Base-by-base conservation (phyloP, 208 protist genomes). In the Trypanosoma cruzi region DNA sequence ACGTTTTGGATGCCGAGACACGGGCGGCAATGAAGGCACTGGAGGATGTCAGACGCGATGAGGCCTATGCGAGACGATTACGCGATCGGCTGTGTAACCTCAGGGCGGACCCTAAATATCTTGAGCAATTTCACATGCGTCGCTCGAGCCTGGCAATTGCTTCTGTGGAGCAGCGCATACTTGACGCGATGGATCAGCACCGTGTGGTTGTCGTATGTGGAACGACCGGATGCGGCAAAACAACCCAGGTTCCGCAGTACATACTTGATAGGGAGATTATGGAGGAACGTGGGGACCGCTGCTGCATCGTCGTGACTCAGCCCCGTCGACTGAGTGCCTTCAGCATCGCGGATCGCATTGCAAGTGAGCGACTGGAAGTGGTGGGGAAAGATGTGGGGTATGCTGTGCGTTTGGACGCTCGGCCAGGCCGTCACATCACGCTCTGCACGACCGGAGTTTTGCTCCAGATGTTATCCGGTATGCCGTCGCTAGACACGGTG, bases 381-480 rank as follows among this genome's bases (percentile, higher is more conserved):
- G 81, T 72, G 0, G 98, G 98, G 32, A 69, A 90, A 22, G 93
- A 98, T 64, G 98, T 99, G 1, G 99, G 99, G 8, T 99, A 99
- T 80, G 85, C 79, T 8, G 86, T 97, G 26, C 93, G 99, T 36
- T 98, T 99, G 64, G 98, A 99, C 58, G 88, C 98, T 46, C 86
- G 79, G 20, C 98, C 92, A 0, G 90, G 86, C 1, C 58, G 75
- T 3, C 84, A 98, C 60, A 99, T 99, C n/a, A 93, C 81, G 1
- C 84, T 99, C 7, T 98, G 98, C 84, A 99, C 99, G 0, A 97
- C 98, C 61, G 98, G 98, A 71, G 98, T 99, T 68, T 74, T 99
- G 20, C 82, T 99, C 26, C 92, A 98, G 74, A 98, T 99, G 68
- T 91, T 97, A 49, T 77, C 97, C 4, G 59, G 85, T 14, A 91